phyloP scores from a whole-genome alignment of 345 rosid genomes.

The Euclidium syriacum region DNA sequence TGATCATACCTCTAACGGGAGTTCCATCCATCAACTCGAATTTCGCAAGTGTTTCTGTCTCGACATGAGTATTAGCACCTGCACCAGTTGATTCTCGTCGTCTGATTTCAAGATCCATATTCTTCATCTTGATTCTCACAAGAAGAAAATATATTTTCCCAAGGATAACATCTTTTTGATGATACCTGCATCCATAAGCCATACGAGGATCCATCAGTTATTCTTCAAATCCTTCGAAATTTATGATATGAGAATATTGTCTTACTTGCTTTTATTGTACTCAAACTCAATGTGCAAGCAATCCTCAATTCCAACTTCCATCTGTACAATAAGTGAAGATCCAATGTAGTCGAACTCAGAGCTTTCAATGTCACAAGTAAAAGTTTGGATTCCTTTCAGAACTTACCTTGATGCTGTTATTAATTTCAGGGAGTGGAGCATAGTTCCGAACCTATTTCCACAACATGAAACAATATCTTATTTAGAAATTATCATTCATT shows the following conservation, averaged over 20 bases:
- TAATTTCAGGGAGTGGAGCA: conserved; percentile 63
- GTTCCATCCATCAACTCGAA: conserved; percentile 99
- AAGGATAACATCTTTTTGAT: conserved; percentile 90
- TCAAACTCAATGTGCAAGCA: conserved; percentile 98
- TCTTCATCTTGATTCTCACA: conserved; percentile 97
- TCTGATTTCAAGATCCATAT: conserved; percentile 98
- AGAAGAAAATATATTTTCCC: conserved; percentile 98
- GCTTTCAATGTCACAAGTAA: not conserved
- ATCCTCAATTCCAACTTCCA: conserved; percentile 99
- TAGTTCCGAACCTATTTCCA: conserved; percentile 73
- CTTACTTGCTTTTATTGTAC: conserved; percentile 97
- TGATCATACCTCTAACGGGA: conserved; percentile 81
- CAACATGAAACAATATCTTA: not conserved
- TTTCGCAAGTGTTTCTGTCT: conserved; percentile 96
- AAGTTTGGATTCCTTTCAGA: conserved; percentile 2
- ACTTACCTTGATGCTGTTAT: conserved; percentile 92
- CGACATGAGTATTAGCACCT: conserved; percentile 93
- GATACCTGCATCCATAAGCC: conserved; percentile 60
- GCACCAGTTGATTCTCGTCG: conserved; percentile 96
- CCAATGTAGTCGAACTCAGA: not conserved
- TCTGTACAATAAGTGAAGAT: conserved; percentile 44
- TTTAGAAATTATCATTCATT: not conserved
- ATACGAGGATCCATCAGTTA: not conserved
- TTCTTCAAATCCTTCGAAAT: not conserved
- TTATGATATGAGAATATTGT: not conserved